Evolutionary conservation across 139 green algal species (phyloP).

Genomic region (Coccomyxa sp.): DNA sequence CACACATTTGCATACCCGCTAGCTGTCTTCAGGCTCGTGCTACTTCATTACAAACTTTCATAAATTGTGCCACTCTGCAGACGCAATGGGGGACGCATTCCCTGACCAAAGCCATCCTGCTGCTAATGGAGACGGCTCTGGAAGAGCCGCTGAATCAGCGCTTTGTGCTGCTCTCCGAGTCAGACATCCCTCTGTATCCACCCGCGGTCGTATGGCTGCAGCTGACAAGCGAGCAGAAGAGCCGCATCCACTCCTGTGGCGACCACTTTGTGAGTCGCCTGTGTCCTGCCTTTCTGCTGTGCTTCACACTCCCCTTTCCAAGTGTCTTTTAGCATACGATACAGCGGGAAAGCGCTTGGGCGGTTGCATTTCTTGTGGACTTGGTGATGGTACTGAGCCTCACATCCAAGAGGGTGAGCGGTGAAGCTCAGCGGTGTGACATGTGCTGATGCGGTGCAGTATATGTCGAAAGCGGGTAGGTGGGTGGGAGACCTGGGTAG

Average conservation of each 20-base stretch:
- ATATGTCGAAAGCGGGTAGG: background rate
- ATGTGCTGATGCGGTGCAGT: too few relatives aligned
- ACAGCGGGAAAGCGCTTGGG: too few relatives aligned
- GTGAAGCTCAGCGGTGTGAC: background rate
- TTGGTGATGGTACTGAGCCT: background rate
- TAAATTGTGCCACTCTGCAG: background rate
- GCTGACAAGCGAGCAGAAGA: background rate
- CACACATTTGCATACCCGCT: too few relatives aligned
- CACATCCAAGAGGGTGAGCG: background rate
- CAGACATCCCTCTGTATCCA: background rate
- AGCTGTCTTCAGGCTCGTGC: too few relatives aligned
- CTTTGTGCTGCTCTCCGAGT: constrained; percentile 1
- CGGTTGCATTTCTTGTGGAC: background rate
- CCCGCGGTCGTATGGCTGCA: background rate
- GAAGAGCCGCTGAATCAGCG: background rate
- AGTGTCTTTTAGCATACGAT: background rate
- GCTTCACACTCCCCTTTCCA: background rate
- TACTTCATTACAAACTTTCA: background rate
- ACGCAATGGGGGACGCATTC: background rate
- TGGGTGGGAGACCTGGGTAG: background rate
- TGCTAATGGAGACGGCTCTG: background rate
- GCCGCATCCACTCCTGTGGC: constrained; percentile 25
- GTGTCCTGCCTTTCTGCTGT: too few relatives aligned
- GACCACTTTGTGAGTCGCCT: background rate
- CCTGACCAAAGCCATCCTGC: background rate